These are phyloP conservation scores for Arthrobotrys megalospora DNA, from an alignment of 2,329 filamentous ascomycete genomes.

Conservation along the genomic window DNA sequence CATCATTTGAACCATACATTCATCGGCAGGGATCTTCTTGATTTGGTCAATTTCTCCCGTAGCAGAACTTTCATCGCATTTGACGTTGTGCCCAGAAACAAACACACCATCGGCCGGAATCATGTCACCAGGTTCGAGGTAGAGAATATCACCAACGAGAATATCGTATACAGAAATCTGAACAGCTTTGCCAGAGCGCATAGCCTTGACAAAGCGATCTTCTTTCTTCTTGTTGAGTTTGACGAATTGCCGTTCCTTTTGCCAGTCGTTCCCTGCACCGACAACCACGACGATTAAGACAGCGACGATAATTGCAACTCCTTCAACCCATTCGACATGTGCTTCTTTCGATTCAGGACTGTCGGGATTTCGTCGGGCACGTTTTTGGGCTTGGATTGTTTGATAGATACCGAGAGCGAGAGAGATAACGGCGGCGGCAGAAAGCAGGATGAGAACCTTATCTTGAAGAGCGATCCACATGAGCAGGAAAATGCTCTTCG, in stretches of 20 bases:
- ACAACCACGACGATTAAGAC: slow-evolving; percentile 77
- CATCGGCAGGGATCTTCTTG: slow-evolving; percentile 76
- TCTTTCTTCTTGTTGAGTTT: slow-evolving; percentile 76
- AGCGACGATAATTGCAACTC: slow-evolving; percentile 77
- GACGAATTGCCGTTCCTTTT: slow-evolving; percentile 78
- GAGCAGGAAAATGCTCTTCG: slow-evolving; percentile 79
- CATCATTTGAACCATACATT: slow-evolving; percentile 74
- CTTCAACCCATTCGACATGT: slow-evolving; percentile 77
- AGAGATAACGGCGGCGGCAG: slow-evolving; percentile 79
- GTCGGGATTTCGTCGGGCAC: slow-evolving; percentile 61
- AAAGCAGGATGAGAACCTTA: slow-evolving; percentile 82
- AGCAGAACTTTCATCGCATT: slow-evolving; percentile 81
- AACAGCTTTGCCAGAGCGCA: slow-evolving; percentile 77
- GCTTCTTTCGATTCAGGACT: slow-evolving; percentile 70
- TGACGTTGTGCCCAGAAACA: slow-evolving; percentile 76
- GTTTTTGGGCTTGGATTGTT: slow-evolving; percentile 76
- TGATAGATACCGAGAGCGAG: slow-evolving; percentile 83
- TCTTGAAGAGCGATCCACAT: slow-evolving; percentile 90
- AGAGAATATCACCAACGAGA: slow-evolving; percentile 78
- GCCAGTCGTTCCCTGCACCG: slow-evolving; percentile 77
- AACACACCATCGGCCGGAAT: slow-evolving; percentile 80
- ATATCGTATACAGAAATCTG: slow-evolving; percentile 78
- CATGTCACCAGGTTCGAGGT: slow-evolving; percentile 79
- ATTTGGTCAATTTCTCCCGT: slow-evolving; percentile 82
- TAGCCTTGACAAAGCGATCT: slow-evolving; percentile 77